Evolutionary conservation across 164 flowering plant genomes (phyloP).

Genomic region (Warburgia ugandensis): DNA sequence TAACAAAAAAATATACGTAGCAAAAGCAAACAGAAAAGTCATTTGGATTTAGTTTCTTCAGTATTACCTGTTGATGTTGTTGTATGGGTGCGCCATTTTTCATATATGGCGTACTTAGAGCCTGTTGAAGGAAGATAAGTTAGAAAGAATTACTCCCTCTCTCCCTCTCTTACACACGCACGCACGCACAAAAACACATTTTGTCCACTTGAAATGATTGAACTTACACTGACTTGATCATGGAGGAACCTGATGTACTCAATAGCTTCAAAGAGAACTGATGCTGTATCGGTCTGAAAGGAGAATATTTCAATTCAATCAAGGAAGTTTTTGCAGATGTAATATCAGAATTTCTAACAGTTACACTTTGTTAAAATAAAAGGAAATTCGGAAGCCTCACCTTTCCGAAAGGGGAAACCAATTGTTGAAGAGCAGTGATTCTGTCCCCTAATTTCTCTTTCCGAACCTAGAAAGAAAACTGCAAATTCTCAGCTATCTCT

Average conservation of each 20-base stretch:
- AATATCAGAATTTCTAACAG: background rate
- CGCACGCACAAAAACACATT: too few relatives aligned
- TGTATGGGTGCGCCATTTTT: slow-evolving; percentile 55
- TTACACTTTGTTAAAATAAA: slow-evolving; percentile 9
- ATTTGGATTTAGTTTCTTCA: background rate
- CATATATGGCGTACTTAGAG: slow-evolving; percentile 59
- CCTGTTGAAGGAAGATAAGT: slow-evolving; percentile 24
- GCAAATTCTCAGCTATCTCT: slow-evolving; percentile 6
- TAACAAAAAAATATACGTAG: background rate
- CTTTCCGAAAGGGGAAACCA: slow-evolving; percentile 99
- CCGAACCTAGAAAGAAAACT: slow-evolving; percentile 46
- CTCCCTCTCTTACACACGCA: background rate
- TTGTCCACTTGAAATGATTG: too few relatives aligned
- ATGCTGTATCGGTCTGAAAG: slow-evolving; percentile 43
- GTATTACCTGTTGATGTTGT: slow-evolving; percentile 53
- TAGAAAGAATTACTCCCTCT: background rate
- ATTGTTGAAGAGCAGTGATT: slow-evolving; percentile 98
- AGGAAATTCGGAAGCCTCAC: slow-evolving; percentile 24
- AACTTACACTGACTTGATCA: slow-evolving; percentile 70
- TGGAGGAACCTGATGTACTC: slow-evolving; percentile 85
- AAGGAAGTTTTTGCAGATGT: background rate
- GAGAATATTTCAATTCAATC: slow-evolving; percentile 5
- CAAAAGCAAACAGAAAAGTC: background rate
- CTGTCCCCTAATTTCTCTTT: slow-evolving; percentile 99
- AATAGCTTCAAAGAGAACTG: slow-evolving; percentile 75